A percentile compares a stretch with the other conserved stretches of the same genome.
Evolutionary conservation across 257 asterid species (phyloP).

Genomic region (Solanum virginianum): DNA sequence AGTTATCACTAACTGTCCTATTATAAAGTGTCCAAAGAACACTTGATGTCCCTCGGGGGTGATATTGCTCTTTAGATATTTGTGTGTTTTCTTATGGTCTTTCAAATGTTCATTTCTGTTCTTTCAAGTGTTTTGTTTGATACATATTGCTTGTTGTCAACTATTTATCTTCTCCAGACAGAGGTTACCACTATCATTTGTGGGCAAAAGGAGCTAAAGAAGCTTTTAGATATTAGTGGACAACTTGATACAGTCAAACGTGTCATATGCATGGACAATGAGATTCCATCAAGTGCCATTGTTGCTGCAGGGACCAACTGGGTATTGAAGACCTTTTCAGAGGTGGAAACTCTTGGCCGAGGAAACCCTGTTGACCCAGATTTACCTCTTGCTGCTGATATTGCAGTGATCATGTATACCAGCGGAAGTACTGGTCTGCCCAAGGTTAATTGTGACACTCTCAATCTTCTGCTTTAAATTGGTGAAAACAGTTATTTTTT

Average conservation of each 20-base stretch:
- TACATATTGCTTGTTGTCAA: not conserved
- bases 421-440: constrained; percentile 99
- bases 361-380: constrained; percentile 71
- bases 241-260: constrained; percentile 88
- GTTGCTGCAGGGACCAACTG: constrained; percentile 42
- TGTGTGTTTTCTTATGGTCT: not conserved
- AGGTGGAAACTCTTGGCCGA: constrained; percentile 61
- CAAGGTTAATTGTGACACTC: constrained; percentile 41
- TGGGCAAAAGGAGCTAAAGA: constrained; percentile 82
- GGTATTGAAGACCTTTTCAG: constrained; percentile 54
- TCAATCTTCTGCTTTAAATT: not conserved
- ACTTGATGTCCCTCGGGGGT: not conserved
- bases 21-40: not conserved
- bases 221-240: constrained; percentile 62
- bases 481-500: not conserved
- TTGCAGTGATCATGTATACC: constrained; percentile 97
- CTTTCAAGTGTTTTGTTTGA: not conserved
- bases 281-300: constrained; percentile 44
- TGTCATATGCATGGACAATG: constrained; percentile 76
- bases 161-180: constrained; percentile 50
- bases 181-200: constrained; percentile 97
- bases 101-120: not conserved
- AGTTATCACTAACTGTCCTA: not conserved
- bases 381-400: constrained; percentile 74
- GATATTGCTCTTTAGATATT: not conserved